Conservation (phyloP, 2,329 filamentous ascomycete genomes). For the Verticillium nonalfalfae region DNA sequence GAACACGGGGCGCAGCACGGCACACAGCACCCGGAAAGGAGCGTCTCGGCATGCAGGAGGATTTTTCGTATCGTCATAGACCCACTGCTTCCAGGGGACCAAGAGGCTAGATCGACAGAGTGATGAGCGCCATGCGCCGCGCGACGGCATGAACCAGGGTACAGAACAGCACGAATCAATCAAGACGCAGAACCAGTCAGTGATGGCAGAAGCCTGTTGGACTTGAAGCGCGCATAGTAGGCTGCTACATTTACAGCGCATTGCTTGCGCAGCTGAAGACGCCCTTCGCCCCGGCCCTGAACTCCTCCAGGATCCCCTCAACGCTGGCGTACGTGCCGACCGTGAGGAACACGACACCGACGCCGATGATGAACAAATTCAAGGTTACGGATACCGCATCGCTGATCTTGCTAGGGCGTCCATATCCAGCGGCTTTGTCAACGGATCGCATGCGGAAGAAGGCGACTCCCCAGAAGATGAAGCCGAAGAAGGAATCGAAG, state of each 20-base stretch:
- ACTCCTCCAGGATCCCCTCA: constrained; percentile 69
- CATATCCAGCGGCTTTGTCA: constrained; percentile 49
- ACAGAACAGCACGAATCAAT: too few species aligned
- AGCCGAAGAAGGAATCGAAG: constrained; percentile 90
- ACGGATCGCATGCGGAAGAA: constrained; percentile 70
- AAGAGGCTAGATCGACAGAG: too few species aligned
- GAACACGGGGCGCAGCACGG: neutral
- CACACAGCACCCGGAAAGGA: neutral
- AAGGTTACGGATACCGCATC: constrained; percentile 51
- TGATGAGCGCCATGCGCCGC: too few species aligned
- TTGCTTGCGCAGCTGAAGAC: constrained; percentile 71
- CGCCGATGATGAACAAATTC: constrained; percentile 66
- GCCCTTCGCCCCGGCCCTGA: constrained; percentile 52
- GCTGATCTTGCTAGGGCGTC: constrained; percentile 41
- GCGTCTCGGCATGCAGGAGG: neutral
- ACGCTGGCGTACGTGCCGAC: constrained; percentile 78
- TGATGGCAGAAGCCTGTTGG: too few species aligned
- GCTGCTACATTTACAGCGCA: constrained; percentile 41
- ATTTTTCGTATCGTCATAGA: neutral
- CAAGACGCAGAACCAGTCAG: too few species aligned
- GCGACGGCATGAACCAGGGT: too few species aligned
- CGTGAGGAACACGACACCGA: constrained; percentile 75
- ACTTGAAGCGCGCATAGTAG: too few species aligned
- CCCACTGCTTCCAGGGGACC: too few species aligned
- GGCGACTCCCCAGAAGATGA: constrained; percentile 88